Evolutionary conservation across 1,284 basidiomycete genomes (phyloP).

Genomic region (Papiliotrema terrestris): DNA sequence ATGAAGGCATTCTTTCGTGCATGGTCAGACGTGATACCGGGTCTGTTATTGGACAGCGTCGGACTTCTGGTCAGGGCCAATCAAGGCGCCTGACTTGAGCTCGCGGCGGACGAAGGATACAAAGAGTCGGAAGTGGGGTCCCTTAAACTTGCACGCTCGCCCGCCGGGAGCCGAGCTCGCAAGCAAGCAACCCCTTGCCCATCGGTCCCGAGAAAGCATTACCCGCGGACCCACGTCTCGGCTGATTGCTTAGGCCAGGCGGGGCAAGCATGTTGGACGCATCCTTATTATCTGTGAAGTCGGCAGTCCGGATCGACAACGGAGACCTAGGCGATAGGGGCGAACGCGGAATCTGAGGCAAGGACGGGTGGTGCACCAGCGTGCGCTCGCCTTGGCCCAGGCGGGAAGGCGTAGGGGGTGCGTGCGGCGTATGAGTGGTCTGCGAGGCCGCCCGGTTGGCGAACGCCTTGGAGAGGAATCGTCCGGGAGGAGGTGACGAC

Average conservation of each 20-base stretch:
- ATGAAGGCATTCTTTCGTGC: too few species aligned
- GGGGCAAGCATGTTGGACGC: neutral
- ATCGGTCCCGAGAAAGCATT: slow-evolving; percentile 29
- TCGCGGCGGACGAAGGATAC: too few species aligned
- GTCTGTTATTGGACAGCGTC: too few species aligned
- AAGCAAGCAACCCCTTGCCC: slow-evolving; percentile 8
- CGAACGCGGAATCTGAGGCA: neutral
- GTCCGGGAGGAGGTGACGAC: slow-evolving; percentile 20
- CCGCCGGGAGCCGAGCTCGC: neutral
- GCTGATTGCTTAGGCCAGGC: neutral
- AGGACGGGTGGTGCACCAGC: slow-evolving; percentile 1
- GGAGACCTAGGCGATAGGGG: slow-evolving; percentile 1
- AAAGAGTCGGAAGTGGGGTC: too few species aligned
- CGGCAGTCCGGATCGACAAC: neutral
- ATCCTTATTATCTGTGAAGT: neutral
- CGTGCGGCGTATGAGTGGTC: slow-evolving; percentile 2
- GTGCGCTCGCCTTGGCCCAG: slow-evolving; percentile 4
- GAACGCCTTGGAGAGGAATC: slow-evolving; percentile 29
- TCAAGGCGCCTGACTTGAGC: too few species aligned
- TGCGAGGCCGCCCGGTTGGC: neutral
- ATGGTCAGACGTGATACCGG: too few species aligned
- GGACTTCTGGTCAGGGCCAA: too few species aligned
- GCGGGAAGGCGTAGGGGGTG: slow-evolving; percentile 13
- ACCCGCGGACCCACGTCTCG: slow-evolving; percentile 4
- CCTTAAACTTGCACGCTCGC: neutral